Base-by-base conservation (phyloP, 371 early-diverging fungal genomes). In the Mortierella sp. region DNA sequence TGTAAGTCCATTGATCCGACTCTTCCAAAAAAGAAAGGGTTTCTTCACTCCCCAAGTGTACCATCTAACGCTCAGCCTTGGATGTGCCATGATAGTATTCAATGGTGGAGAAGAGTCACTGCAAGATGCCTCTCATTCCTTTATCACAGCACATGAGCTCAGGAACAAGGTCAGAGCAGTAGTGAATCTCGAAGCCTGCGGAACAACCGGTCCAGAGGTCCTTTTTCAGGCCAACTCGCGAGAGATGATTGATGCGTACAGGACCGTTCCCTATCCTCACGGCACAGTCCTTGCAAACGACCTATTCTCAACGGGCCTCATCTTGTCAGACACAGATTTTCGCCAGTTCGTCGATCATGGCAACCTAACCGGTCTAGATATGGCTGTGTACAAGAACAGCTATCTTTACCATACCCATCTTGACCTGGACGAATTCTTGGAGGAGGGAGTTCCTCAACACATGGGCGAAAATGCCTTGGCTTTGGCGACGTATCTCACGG, bases 51-150 rank as follows among this genome's bases (percentile, higher is more conserved):
- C n/a, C n/a, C n/a, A n/a, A n/a, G n/a, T n/a, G n/a, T n/a, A n/a
- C n/a, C n/a, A n/a, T n/a, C n/a, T n/a, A n/a, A n/a, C n/a, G n/a
- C 28, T 16, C 49, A 27, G 13, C 3, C 49, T 17, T 14, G 6
- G 8, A 28, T 29, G 2, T 22, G 2, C 49, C 9, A 14, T 19
- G 14, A 48, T 45, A 82, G 83, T 92, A 57, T 91, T 90, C 74
- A 92, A 92, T 64, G 93, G 93, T 27, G 93, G 92, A 7, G 93
- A 93, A 62, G 93, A 93, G 71, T 84, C 88, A 0, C 64, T 91
- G 14, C 91, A 91, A 57, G 93, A 92, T 80, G 93, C 89, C 2
- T 87, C 90, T 12, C 90, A 91, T 58, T 90, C 88, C 8, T 93
- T 91, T 69, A 86, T 91, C 53, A 89, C 88, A 4, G 84, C 81